Base-by-base conservation (phyloP, 192 early-diverging fungal genomes). In the Mortierella alpina region DNA sequence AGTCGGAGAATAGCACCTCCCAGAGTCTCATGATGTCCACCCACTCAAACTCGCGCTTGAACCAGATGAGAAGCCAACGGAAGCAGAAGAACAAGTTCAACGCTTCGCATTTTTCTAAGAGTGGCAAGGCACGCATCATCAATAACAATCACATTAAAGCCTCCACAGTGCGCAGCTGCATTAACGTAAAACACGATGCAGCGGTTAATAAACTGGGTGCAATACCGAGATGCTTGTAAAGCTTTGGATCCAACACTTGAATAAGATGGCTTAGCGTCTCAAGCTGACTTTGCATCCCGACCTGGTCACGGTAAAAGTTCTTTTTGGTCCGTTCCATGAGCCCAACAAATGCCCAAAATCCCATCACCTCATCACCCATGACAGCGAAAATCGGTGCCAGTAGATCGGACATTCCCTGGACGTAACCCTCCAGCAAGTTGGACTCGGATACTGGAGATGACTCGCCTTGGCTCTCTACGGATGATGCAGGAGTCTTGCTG, bases 381-480 rank as follows among this genome's bases (percentile, higher is more conserved):
- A 96, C 92, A 12, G 90, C 94, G 86, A 95, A 93, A 8, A 98
- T 86, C 10, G 98, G 96, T 18, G 96, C 91, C 49, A 96, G 85
- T 20, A 99, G 85, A 70, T 99, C 98, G 22, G 91, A 94, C 98
- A 99, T 99, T 13, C 98, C 98, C 82, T 99, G 97, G 1, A 98
- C 97, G 70, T 97, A 98, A 23, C 96, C 96, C 50, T 68, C 70
- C 15, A 80, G 45, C 10, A 72, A 85, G 61, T 59, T 70, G 49
- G 65, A 66, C 77, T 82, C 84, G 11, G 31, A 22, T 6, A 51
- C 6, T 9, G 62, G 3, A 14, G 63, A 13, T 13, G 44, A 4
- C 15, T 40, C 6, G 46, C n/a, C 46, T 45, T 42, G 23, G 39
- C 59, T 51, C 23, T 70, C 51, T 0, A n/a, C 23, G 50, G 40